Evolutionary conservation across 2,329 filamentous ascomycete genomes (phyloP).

Genomic region (Colletotrichum liriopes): DNA sequence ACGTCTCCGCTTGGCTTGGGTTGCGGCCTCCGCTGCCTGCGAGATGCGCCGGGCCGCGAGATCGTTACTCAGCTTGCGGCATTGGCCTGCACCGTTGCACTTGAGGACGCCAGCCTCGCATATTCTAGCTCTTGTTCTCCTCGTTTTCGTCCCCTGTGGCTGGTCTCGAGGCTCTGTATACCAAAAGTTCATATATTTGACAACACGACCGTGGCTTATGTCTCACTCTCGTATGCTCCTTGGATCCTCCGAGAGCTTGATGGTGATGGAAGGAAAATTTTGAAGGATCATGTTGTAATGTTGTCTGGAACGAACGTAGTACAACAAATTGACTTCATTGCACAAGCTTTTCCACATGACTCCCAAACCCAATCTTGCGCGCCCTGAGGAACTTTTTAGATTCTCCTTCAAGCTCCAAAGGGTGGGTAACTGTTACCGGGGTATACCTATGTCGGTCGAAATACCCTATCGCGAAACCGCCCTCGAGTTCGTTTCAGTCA

Average conservation of each 20-base stretch:
- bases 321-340: constrained; percentile 15
- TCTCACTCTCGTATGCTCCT: constrained; percentile 11
- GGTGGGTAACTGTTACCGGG: neutral
- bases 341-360: constrained; percentile 40
- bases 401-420: neutral
- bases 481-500: constrained; percentile 5
- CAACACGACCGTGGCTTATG: constrained; percentile 9
- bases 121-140: neutral
- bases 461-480: constrained; percentile 7
- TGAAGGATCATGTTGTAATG: neutral
- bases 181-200: neutral
- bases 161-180: neutral
- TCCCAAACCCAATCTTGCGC: constrained; percentile 12
- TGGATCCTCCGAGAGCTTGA: neutral
- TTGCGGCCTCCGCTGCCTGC: constrained; percentile 28
- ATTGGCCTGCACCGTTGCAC: constrained; percentile 29
- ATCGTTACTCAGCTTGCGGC: constrained; percentile 26
- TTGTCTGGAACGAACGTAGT: neutral
- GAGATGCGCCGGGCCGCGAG: constrained; percentile 37
- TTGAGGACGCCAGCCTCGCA: constrained; percentile 12
- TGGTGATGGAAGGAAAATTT: constrained; percentile 10
- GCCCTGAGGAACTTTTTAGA: neutral
- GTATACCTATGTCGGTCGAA: neutral
- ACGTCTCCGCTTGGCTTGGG: constrained; percentile 28
- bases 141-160: constrained; percentile 8